Evolutionary conservation across 306 rosid genomes (phyloP).

Genomic region (Vachellia pachyceras): DNA sequence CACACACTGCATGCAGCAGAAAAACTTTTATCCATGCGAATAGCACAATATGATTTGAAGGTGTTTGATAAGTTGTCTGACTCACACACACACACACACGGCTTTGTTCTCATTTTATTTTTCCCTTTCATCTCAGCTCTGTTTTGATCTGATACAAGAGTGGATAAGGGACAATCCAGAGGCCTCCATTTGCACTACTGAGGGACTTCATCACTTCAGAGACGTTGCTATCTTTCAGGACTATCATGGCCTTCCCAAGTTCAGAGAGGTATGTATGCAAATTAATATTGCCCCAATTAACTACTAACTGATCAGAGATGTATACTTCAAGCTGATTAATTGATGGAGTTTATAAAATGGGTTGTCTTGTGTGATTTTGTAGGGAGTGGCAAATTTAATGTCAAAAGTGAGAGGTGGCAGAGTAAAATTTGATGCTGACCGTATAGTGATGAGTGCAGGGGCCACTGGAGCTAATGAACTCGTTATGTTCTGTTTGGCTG

Average conservation of each 20-base stretch:
- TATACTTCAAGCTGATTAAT: not conserved
- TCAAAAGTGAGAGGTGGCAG: slow-evolving; percentile 6
- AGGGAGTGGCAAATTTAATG: slow-evolving; percentile 47
- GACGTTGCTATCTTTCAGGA: slow-evolving; percentile 4
- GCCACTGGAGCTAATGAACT: slow-evolving; percentile 75
- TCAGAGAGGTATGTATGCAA: slow-evolving; percentile 47
- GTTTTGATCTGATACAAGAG: slow-evolving; percentile 11
- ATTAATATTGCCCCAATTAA: not conserved
- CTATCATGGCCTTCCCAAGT: slow-evolving; percentile 44
- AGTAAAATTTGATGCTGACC: slow-evolving; percentile 49
- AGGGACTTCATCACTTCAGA: not conserved
- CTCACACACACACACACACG: not conserved
- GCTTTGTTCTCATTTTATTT: not conserved
- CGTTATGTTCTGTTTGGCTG: slow-evolving; percentile 63
- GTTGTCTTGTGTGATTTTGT: not conserved
- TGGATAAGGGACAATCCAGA: slow-evolving; percentile 3
- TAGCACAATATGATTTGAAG: not conserved
- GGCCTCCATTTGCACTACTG: slow-evolving; percentile 16
- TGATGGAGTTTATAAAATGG: not conserved
- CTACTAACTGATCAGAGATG: too few relatives aligned
- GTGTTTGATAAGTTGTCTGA: slow-evolving; percentile 1
- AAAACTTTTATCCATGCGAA: not conserved
- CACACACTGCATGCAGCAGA: not conserved
- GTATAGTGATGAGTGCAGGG: slow-evolving; percentile 69
- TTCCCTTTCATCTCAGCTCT: not conserved